Evolutionary conservation across 306 rosid species (phyloP), one percentile per base, ranked within the genome.

Genomic region (Pyrus betulifolia): DNA sequence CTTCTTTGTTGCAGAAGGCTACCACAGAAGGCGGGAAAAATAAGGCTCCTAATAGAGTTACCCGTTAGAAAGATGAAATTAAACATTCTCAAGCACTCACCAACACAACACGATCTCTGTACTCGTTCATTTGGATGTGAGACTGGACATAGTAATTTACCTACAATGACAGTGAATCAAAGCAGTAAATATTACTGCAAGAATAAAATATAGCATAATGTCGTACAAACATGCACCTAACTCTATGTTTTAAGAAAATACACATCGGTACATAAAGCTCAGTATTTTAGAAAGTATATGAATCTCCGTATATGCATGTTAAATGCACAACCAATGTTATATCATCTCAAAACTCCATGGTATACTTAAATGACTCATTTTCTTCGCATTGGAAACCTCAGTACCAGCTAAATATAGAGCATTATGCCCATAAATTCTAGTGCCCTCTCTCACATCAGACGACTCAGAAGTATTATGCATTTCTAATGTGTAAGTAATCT

Each of bases 41-140:
- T 58, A 61, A 25, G 70, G 57, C 55, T 8, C 8, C 57, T 45
- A 33, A 27, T 60, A 25, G 69, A 63, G 25, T 19, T 67, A 22
- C 27, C 65, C 9, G 59, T 64, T 11, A 71, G 42, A 70, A 31
- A 57, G 70, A 77, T 77, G 71, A 64, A 31, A 80, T 8, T 31
- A 58, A 78, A 74, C 25, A 70, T 38, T 65, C 22, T 1, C 65
- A 49, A 70, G 75, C 51, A 83, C 93, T 87, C 58, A 88, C 99
- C 87, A 96, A 80, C 75, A 96, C 67, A 46, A 96, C 94, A n/a
- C 94, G 80, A 76, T 96, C 99, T 80, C 99, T 86, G 40, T 88
- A 96, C 85, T 96, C 99, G 19, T 96, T 96, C 83, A 91, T 71
- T 86, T 96, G 98, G 85, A 96, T 92, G 82, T 96, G 97, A 11